phyloP scores from a whole-genome alignment of 768 basidiomycete genomes.

The Mycena vitilis region DNA sequence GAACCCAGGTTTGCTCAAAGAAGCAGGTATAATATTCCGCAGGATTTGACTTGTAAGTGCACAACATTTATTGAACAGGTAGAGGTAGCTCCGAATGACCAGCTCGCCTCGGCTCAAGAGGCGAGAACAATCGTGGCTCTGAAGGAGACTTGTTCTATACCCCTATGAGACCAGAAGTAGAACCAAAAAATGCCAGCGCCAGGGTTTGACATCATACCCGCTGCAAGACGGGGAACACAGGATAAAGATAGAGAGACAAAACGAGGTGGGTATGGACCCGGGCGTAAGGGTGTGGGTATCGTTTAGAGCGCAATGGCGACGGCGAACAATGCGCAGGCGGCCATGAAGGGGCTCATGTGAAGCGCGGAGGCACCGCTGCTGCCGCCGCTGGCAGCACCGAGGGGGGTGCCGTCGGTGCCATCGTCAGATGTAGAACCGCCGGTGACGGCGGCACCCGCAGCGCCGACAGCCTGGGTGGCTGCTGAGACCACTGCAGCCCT shows the following conservation, averaged over 20 bases:
- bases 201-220: slow-evolving; percentile 34
- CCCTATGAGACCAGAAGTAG: slow-evolving; percentile 30
- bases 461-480: slow-evolving; percentile 26
- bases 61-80: slow-evolving; percentile 34
- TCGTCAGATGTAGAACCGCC: slow-evolving; percentile 23
- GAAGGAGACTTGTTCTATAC: slow-evolving; percentile 32
- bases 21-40: slow-evolving; percentile 32
- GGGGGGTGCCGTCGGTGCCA: slow-evolving; percentile 38
- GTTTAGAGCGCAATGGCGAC: slow-evolving; percentile 40
- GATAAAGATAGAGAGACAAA: slow-evolving; percentile 31
- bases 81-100: slow-evolving; percentile 35
- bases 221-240: slow-evolving; percentile 25
- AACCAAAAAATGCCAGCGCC: slow-evolving; percentile 34
- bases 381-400: slow-evolving; percentile 62
- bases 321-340: slow-evolving; percentile 54
- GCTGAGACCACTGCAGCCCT: neutral
- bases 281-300: slow-evolving; percentile 38
- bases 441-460: slow-evolving; percentile 29
- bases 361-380: slow-evolving; percentile 54
- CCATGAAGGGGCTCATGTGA: slow-evolving; percentile 56
- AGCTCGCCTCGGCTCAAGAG: slow-evolving; percentile 36
- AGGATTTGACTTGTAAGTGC: slow-evolving; percentile 4
- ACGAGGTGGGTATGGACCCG: slow-evolving; percentile 28
- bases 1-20: neutral
- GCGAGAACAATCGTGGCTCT: slow-evolving; percentile 34